Evolutionary conservation across 768 basidiomycete species (phyloP).

Genomic region (Leccinum obscurum): DNA sequence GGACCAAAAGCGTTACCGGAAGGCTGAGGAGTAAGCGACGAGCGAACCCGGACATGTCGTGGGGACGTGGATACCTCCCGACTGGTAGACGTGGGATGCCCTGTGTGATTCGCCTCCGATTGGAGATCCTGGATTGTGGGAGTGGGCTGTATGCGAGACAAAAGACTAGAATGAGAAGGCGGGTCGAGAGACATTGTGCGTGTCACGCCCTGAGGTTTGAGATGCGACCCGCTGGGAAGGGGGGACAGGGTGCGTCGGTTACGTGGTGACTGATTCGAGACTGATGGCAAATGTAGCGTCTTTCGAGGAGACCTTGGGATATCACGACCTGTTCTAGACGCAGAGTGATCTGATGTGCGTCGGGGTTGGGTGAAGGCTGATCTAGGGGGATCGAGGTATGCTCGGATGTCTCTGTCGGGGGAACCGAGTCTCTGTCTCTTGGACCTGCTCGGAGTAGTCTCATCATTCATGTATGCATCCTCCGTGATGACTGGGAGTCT

Average conservation of each 20-base stretch:
- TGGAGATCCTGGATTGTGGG: slow-evolving; percentile 37
- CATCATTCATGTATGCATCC: slow-evolving; percentile 32
- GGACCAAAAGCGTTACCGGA: slow-evolving; percentile 44
- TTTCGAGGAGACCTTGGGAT: slow-evolving; percentile 31
- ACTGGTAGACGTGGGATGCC: slow-evolving; percentile 25
- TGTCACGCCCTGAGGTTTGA: slow-evolving; percentile 38
- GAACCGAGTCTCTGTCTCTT: slow-evolving; percentile 59
- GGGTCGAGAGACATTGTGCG: slow-evolving; percentile 80
- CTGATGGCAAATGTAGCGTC: slow-evolving; percentile 32
- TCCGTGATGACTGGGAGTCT: slow-evolving; percentile 36
- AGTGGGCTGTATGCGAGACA: slow-evolving; percentile 26
- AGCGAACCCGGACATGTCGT: slow-evolving; percentile 53
- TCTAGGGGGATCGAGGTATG: slow-evolving; percentile 57
- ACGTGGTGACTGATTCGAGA: slow-evolving; percentile 33
- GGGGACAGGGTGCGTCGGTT: slow-evolving; percentile 48
- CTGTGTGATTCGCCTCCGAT: slow-evolving; percentile 20
- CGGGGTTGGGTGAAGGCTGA: slow-evolving; percentile 39
- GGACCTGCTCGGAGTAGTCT: slow-evolving; percentile 32
- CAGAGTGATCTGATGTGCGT: slow-evolving; percentile 18
- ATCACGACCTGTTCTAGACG: slow-evolving; percentile 24
- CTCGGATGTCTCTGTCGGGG: slow-evolving; percentile 41
- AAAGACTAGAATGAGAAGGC: slow-evolving; percentile 34
- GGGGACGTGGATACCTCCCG: slow-evolving; percentile 50
- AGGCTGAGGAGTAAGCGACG: slow-evolving; percentile 72
- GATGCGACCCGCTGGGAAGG: slow-evolving; percentile 29